phyloP scores from a whole-genome alignment of 2,329 filamentous ascomycete species.

The Colletotrichum phormii region DNA sequence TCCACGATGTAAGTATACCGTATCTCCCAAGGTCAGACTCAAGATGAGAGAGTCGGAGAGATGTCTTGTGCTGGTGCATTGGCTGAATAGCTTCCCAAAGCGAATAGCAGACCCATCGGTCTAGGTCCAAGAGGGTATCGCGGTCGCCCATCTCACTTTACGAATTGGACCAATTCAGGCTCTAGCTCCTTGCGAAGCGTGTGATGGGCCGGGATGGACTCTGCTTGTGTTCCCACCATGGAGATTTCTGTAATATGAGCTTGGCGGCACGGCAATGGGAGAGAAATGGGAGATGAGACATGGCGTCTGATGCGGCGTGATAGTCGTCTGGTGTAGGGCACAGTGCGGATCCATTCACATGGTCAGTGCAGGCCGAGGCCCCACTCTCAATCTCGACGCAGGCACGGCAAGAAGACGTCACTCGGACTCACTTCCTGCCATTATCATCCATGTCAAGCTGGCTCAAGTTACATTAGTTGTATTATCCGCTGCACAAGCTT shows the following conservation, averaged over 20 bases:
- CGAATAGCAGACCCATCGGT: neutral
- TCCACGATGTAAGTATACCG: neutral
- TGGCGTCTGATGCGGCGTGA: constrained; percentile 35
- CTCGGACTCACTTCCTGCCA: neutral
- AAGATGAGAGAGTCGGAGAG: too few species aligned
- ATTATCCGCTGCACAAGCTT: constrained; percentile 8
- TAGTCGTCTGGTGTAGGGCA: constrained; percentile 32
- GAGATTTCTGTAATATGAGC: constrained; percentile 37
- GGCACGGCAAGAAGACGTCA: neutral
- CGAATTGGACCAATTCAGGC: constrained; percentile 18
- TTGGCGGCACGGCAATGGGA: constrained; percentile 20
- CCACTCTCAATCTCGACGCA: constrained; percentile 11
- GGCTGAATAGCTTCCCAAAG: neutral
- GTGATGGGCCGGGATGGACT: constrained; percentile 26
- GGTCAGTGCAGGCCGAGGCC: constrained; percentile 3
- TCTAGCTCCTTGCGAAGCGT: constrained; percentile 19
- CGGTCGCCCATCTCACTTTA: neutral
- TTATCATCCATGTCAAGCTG: neutral
- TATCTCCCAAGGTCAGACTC: neutral
- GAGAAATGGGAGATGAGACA: constrained; percentile 36
- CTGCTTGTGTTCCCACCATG: constrained; percentile 34
- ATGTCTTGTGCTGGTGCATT: neutral
- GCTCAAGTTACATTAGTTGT: constrained; percentile 20
- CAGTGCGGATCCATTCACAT: constrained; percentile 10
- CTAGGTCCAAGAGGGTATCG: neutral